Evolutionary conservation across 352 stramenopile species (phyloP).

Genomic region (Globisporangium okanoganense): DNA sequence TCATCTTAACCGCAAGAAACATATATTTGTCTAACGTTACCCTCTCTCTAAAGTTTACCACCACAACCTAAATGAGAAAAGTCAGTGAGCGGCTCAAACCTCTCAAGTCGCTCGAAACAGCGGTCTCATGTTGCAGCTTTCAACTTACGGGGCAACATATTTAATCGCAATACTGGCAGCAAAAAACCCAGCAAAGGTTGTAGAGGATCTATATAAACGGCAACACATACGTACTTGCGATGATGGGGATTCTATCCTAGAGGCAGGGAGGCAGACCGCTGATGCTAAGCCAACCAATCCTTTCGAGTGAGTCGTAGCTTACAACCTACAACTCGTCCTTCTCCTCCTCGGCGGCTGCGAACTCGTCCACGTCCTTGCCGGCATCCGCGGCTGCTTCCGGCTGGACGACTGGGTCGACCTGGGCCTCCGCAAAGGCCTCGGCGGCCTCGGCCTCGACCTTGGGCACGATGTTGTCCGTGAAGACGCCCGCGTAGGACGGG

Average conservation of each 20-base stretch:
- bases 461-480: conserved; percentile 59
- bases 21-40: no score
- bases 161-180: neutral
- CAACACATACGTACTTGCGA: neutral
- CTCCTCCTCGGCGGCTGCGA: conserved; percentile 39
- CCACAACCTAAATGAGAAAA: no score
- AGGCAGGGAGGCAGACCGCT: no score
- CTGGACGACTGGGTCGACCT: conserved; percentile 12
- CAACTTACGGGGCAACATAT: no score
- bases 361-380: conserved; percentile 39
- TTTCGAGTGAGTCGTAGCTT: neutral
- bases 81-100: no score
- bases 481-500: conserved; percentile 56
- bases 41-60: no score
- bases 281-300: no score
- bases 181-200: neutral
- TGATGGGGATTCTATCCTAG: no score
- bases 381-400: conserved; percentile 10
- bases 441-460: conserved; percentile 19
- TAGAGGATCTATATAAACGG: conserved; percentile 4
- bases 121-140: no score
- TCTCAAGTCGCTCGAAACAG: no score
- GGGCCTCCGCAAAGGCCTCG: conserved; percentile 20
- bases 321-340: conserved; percentile 64
- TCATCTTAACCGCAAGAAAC: no score